Base-by-base conservation (phyloP, 1,284 basidiomycete genomes). In the Naganishia cerealis region DNA sequence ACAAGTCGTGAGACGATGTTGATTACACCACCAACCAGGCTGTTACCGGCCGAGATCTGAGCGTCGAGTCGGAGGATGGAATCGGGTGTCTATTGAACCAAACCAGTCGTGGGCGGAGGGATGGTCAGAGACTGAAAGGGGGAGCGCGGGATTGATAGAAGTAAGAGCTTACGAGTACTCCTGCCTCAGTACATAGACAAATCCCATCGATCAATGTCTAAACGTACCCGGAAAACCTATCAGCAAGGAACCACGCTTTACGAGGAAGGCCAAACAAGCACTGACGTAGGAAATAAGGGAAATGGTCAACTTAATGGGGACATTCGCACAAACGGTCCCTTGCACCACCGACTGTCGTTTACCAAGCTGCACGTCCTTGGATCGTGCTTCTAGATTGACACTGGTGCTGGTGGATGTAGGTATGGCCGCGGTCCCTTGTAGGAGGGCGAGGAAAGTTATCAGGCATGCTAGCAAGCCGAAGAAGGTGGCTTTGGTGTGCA, bases 131-230 rank as follows among this genome's bases (percentile, higher is more conserved):
- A 52, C 42, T 43, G 13, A 18, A 3, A 18, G 13, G n/a, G 15
- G 15, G 7, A 43, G 42, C n/a, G n/a, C 3, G n/a, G 13, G 42
- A 21, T 48, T 4, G 18, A 48, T 48, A 3, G 10, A 48, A 4
- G 24, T 43, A n/a, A n/a, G 7, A 18, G n/a, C 59, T 24, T 54
- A 63, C 59, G n/a, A 63, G 38, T 1, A 63, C 48, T 13, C 59
- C 59, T 36, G 50, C 59, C 42, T 63, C 50, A 24, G 59, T 63
- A 18, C 59, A 63, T 1, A 63, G 38, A 40, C 59, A 63, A 21
- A 63, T 63, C 15, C 50, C 50, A 26, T 63, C 42, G 59, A 63
- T 63, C 59, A 63, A 54, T 7, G 59, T 63, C 59, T 63, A 40
- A n/a, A 10, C 50, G 21, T 8, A n/a, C 46, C 24, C 16, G 38